Percentiles rank a stretch among this genome's conserved stretches.
phyloP scores from a whole-genome alignment of 2,329 filamentous ascomycete species.

The Amphichorda felina region DNA sequence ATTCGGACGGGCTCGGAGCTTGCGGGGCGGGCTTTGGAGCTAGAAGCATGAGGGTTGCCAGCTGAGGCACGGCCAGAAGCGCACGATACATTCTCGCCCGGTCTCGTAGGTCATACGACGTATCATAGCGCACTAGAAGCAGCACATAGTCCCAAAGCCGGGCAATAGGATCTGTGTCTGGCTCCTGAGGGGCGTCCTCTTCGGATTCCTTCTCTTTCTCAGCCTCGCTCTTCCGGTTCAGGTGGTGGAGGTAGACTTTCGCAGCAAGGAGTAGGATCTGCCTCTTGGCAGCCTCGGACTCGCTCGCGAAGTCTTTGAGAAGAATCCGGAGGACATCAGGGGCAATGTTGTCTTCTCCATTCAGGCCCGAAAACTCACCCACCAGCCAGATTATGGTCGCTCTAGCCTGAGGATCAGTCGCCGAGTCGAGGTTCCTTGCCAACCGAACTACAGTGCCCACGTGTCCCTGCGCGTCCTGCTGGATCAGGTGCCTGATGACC shows the following conservation, averaged over 20 bases:
- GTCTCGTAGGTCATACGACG: slow-evolving; percentile 88
- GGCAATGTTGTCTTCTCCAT: slow-evolving; percentile 79
- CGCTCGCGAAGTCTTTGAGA: slow-evolving; percentile 70
- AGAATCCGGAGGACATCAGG: slow-evolving; percentile 85
- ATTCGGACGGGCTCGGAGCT: slow-evolving; percentile 78
- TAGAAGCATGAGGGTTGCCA: slow-evolving; percentile 81
- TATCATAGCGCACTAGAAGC: slow-evolving; percentile 81
- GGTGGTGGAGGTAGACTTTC: slow-evolving; percentile 89
- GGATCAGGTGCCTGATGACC: slow-evolving; percentile 89
- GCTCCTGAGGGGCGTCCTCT: slow-evolving; percentile 16
- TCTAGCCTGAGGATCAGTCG: slow-evolving; percentile 75
- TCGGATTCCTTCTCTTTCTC: slow-evolving; percentile 22
- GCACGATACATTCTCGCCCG: slow-evolving; percentile 80
- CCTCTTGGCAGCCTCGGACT: slow-evolving; percentile 75
- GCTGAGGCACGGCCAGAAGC: slow-evolving; percentile 70
- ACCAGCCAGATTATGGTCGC: slow-evolving; percentile 97
- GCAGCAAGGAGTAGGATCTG: slow-evolving; percentile 88
- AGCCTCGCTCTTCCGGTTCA: slow-evolving; percentile 50
- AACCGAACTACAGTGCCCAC: slow-evolving; percentile 76
- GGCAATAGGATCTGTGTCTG: slow-evolving; percentile 51
- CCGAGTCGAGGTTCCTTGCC: slow-evolving; percentile 82
- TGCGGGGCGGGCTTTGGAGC: slow-evolving; percentile 92
- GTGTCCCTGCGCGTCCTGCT: slow-evolving; percentile 75
- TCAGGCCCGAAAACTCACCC: slow-evolving; percentile 77
- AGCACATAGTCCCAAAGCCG: slow-evolving; percentile 77